A percentile compares a stretch with the other conserved stretches of the same genome.
These are phyloP conservation scores for Phaeosphaeriaceae sp. DNA, from an alignment of 2,329 filamentous ascomycete species.

Conservation along the genomic window DNA sequence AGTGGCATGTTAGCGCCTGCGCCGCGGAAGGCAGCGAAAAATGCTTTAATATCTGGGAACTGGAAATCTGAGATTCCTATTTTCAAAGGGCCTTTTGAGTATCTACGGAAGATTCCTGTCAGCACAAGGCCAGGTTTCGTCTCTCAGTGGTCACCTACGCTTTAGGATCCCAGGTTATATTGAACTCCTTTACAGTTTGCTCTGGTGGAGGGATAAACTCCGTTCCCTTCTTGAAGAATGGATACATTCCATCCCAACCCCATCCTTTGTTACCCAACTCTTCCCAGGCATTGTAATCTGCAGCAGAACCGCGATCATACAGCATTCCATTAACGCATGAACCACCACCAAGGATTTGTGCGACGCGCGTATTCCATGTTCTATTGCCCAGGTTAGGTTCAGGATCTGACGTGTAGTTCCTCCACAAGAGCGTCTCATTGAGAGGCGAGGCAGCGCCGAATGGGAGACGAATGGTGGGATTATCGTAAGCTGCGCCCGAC, in stretches of 20 bases:
- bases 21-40: slow-evolving; percentile 9
- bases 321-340: slow-evolving; percentile 44
- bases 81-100: slow-evolving; percentile 19
- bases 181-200: slow-evolving; percentile 1
- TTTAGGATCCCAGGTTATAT: slow-evolving; percentile 19
- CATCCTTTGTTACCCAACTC: slow-evolving; percentile 63
- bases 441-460: slow-evolving; percentile 10
- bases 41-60: slow-evolving; percentile 14
- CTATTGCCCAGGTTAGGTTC: slow-evolving; percentile 28
- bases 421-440: slow-evolving; percentile 16
- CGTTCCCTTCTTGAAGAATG: slow-evolving; percentile 40
- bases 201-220: slow-evolving; percentile 16
- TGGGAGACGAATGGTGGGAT: slow-evolving; percentile 11
- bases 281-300: slow-evolving; percentile 60
- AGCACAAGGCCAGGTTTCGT: no score
- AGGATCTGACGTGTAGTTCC: slow-evolving; percentile 17
- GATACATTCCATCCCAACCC: slow-evolving; percentile 57
- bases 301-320: slow-evolving; percentile 37
- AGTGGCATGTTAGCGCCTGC: slow-evolving; percentile 9
- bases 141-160: not conserved
- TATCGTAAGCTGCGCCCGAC: slow-evolving; percentile 18
- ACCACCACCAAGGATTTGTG: slow-evolving; percentile 41
- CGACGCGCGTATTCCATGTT: slow-evolving; percentile 24
- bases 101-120: not conserved
- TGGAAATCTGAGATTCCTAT: slow-evolving; percentile 21